phyloP scores from a whole-genome alignment of 1,284 basidiomycete species.

The Ganoderma lucidum region DNA sequence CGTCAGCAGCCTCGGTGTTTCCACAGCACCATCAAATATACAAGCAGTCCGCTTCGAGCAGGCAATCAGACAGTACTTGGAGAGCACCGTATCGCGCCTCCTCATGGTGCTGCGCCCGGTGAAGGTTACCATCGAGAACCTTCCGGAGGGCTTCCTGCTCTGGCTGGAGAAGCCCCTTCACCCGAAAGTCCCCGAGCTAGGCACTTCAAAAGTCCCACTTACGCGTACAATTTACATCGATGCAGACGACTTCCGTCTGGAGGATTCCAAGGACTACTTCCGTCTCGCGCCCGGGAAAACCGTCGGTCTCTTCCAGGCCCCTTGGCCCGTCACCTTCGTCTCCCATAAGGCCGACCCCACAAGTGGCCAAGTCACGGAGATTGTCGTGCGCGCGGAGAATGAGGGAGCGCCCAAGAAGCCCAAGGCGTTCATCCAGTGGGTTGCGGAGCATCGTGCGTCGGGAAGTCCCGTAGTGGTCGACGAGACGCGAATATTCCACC shows the following conservation, averaged over 20 bases:
- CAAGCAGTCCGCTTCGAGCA: slow-evolving; percentile 93
- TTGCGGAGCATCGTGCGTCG: slow-evolving; percentile 84
- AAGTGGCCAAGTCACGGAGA: slow-evolving; percentile 80
- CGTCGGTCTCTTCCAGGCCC: slow-evolving; percentile 97
- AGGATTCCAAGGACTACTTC: slow-evolving; percentile 97
- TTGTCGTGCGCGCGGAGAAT: slow-evolving; percentile 84
- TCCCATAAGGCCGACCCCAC: slow-evolving; percentile 82
- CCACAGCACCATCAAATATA: slow-evolving; percentile 87
- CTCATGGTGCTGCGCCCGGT: slow-evolving; percentile 94
- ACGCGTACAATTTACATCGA: slow-evolving; percentile 95
- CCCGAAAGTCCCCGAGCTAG: slow-evolving; percentile 92
- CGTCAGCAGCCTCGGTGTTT: slow-evolving; percentile 93
- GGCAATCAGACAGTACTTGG: slow-evolving; percentile 88
- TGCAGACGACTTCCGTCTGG: slow-evolving; percentile 90
- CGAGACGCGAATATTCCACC: slow-evolving; percentile 93
- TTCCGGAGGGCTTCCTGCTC: slow-evolving; percentile 86
- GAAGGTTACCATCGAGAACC: slow-evolving; percentile 91
- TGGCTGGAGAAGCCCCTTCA: slow-evolving; percentile 94
- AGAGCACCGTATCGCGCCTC: slow-evolving; percentile 88
- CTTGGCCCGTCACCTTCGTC: slow-evolving; percentile 93
- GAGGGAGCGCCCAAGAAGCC: slow-evolving; percentile 76
- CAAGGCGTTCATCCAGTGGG: slow-evolving; percentile 98
- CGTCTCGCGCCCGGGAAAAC: slow-evolving; percentile 97
- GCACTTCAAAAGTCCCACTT: slow-evolving; percentile 86
- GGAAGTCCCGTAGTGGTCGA: slow-evolving; percentile 86